Evolutionary conservation across 495 filamentous ascomycete genomes (phyloP), one percentile per base, ranked within the genome.

Genomic region (Penicillium ochrochloron): DNA sequence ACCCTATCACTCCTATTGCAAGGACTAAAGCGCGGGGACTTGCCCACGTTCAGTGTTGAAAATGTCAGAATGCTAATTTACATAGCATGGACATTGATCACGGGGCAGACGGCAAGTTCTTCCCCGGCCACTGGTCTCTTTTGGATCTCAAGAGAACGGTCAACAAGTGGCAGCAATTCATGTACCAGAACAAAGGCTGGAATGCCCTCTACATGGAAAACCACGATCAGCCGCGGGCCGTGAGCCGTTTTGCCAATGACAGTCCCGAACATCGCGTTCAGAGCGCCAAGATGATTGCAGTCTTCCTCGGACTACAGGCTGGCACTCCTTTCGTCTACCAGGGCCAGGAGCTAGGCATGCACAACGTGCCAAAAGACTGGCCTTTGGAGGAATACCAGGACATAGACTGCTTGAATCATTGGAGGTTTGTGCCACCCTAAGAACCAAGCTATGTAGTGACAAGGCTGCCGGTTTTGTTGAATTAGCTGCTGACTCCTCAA

Each of bases 271-370:
- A 66, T 41, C 76, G 84, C 29, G 72, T 66, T 10, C 56, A 72
- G 6, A 75, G 76, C 4, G 83, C 83, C 0, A 90, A 90, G 72
- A 79, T 87, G 71, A 73, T 90, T 19, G 83, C 85, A 0, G 74
- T 87, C 17, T 76, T 87, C 71, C 73, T 85, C 60, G 69, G 73
- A 19, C 70, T 82, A 3, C 69, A 88, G 57, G 81, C 80, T 5
- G 89, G 89, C 6, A 90, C 88, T 0, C 64, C 88, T 1, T 91
- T 88, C 76, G 54, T 90, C n/a, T 90, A 88, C 65, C 87, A 91
- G 63, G 89, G 89, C 3, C 86, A 92, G 65, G 89, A 91, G 61
- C 75, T 87, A 25, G 84, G 84, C 12, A 84, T 53, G 50, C 39
- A 59, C 25, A 59, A 53, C n/a, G 50, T 53, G 29, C 50, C 50